Base-by-base conservation (phyloP, 1,139 yeast genomes). In the Candida sp. region DNA sequence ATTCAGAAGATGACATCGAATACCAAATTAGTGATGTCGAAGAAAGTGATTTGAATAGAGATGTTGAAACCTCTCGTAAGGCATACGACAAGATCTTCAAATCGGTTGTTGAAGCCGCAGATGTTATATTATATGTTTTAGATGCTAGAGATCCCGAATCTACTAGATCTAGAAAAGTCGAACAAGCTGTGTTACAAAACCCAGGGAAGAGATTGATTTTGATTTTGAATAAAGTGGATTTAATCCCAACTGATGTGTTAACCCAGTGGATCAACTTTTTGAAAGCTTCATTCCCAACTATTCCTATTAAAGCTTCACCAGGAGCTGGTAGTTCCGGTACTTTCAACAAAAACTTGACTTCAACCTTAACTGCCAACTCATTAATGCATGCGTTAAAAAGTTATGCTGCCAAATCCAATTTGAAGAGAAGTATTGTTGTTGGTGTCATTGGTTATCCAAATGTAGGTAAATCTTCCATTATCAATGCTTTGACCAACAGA, bases 111-210 rank as follows among this genome's bases (percentile, higher is more conserved):
- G 97, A 89, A 46, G 84, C 90, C 25, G 75, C 97, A 1, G 98
- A 91, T 65, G 97, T 93, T 45, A 75, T 93, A 25, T 73, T 93
- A 45, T 93, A 95, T 56, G 97, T 93, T 21, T 73, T 93, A 58
- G 99, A 93, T 68, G 97, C 99, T 3, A 83, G 99, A 65, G 97
- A 93, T 66, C 99, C 99, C 42, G 97, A 88, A 63, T 83, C 91
- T 30, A 93, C 99, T 4, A 81, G 99, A 61, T 90, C 97, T 9
- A 81, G 83, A 61, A 88, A 82, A 60, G 95, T 93, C 34, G 99
- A 93, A 70, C 86, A 88, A 60, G 88, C 95, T 1, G 91, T 93
- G 34, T 70, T 91, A 49, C 86, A 87, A 57, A 79, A 82, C 53
- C 69, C 74, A 19, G 87, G 87, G 46, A 93, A 93, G 66, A 81